Percentiles rank a stretch among this genome's conserved stretches.
These are phyloP conservation scores for Lodderomyces oxycetoniae DNA, from an alignment of 1,139 yeast species.

Conservation along the genomic window DNA sequence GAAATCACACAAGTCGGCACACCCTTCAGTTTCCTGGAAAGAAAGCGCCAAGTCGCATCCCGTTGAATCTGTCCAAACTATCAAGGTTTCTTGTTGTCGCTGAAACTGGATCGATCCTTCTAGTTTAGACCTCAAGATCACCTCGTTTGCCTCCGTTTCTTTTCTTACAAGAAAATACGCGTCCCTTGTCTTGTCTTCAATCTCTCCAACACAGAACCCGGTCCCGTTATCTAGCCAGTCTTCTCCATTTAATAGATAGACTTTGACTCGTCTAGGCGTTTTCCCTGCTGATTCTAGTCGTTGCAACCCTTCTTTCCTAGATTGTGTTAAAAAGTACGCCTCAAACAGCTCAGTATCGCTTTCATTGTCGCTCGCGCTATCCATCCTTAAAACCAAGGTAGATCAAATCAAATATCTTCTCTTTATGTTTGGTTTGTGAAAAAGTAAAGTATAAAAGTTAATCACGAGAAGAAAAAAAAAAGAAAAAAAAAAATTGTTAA, in stretches of 20 bases:
- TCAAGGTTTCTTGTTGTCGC: conserved; percentile 88
- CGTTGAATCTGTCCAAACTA: conserved; percentile 84
- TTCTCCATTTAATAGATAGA: conserved; percentile 73
- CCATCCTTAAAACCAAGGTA: too few relatives aligned
- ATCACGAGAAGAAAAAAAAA: too few relatives aligned
- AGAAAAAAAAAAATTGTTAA: too few relatives aligned
- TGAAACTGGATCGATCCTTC: conserved; percentile 81
- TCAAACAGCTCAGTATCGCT: too few relatives aligned
- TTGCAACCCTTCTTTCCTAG: conserved; percentile 7
- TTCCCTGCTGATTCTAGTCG: conserved; percentile 11
- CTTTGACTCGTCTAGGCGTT: conserved; percentile 76
- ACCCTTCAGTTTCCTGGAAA: conserved; percentile 90
- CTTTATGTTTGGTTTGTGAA: too few relatives aligned
- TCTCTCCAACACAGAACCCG: conserved; percentile 79
- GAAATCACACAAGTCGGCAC: conserved; percentile 78
- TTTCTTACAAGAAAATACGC: conserved; percentile 72
- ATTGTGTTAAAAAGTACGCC: conserved; percentile 2
- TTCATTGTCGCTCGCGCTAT: too few relatives aligned
- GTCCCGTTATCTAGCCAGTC: conserved; percentile 94
- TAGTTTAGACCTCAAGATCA: conserved; percentile 60
- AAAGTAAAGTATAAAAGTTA: too few relatives aligned
- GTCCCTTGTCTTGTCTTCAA: conserved; percentile 31
- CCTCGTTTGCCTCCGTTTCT: conserved; percentile 58
- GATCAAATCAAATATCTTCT: too few relatives aligned
- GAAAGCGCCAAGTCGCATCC: conserved; percentile 85